A percentile compares a stretch with the other conserved stretches of the same genome.
Evolutionary conservation across 2,329 filamentous ascomycete species (phyloP).

Genomic region (Cladophialophora chaetospira): DNA sequence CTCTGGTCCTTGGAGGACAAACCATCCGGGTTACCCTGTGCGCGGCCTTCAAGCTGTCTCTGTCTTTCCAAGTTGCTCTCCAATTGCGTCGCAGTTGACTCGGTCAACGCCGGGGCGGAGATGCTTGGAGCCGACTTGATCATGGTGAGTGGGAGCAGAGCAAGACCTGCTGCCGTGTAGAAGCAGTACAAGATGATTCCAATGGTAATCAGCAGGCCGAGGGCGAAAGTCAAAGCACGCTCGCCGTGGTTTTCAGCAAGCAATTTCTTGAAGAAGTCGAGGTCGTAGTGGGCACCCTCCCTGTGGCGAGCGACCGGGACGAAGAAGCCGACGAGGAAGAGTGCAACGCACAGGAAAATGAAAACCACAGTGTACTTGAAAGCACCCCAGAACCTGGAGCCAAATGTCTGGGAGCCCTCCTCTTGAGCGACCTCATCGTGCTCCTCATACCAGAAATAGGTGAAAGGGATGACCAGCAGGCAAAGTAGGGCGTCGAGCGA

Average conservation of each 20-base stretch:
- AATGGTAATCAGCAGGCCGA: slow-evolving; percentile 84
- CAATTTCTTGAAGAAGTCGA: slow-evolving; percentile 89
- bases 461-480: slow-evolving; percentile 85
- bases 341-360: slow-evolving; percentile 68
- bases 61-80: slow-evolving; percentile 89
- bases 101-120: slow-evolving; percentile 76
- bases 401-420: slow-evolving; percentile 71
- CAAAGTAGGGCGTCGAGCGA: slow-evolving; percentile 89
- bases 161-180: slow-evolving; percentile 87
- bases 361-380: slow-evolving; percentile 90
- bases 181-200: slow-evolving; percentile 83
- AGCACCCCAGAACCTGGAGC: slow-evolving; percentile 75
- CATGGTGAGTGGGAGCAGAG: slow-evolving; percentile 82
- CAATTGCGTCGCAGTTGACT: slow-evolving; percentile 76
- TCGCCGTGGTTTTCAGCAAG: slow-evolving; percentile 83
- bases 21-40: slow-evolving; percentile 70
- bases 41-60: slow-evolving; percentile 84
- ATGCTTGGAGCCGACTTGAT: slow-evolving; percentile 90
- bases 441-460: slow-evolving; percentile 98
- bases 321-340: slow-evolving; percentile 94
- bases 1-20: slow-evolving; percentile 83
- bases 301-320: slow-evolving; percentile 74
- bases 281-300: slow-evolving; percentile 68
- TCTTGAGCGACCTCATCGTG: slow-evolving; percentile 89
- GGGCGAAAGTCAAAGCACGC: slow-evolving; percentile 83